Evolutionary conservation across 2,329 filamentous ascomycete genomes (phyloP).

Genomic region (Claviceps fusiformis): DNA sequence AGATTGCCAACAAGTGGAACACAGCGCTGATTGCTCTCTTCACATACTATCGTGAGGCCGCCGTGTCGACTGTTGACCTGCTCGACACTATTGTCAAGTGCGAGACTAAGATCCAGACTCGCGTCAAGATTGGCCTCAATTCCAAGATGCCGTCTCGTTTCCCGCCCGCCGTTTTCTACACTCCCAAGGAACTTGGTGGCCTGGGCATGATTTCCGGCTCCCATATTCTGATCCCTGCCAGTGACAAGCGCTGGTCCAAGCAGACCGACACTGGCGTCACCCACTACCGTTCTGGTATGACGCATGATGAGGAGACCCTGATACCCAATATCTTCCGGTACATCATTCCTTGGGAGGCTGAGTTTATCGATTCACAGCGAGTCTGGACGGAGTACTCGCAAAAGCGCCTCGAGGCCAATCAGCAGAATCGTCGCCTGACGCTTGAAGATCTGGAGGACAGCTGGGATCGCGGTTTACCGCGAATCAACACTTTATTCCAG

Average conservation of each 20-base stretch:
- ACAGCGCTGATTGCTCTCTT: constrained; percentile 93
- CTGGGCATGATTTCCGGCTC: constrained; percentile 98
- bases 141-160: constrained; percentile 99
- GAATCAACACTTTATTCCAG: constrained; percentile 98
- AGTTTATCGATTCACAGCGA: constrained; percentile 97
- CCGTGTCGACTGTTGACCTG: constrained; percentile 85
- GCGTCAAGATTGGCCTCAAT: constrained; percentile 96
- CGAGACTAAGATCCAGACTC: constrained; percentile 97
- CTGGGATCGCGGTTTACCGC: constrained; percentile 92
- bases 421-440: constrained; percentile 88
- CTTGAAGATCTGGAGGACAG: constrained; percentile 95
- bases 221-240: constrained; percentile 92
- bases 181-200: constrained; percentile 92
- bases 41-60: constrained; percentile 96
- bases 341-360: constrained; percentile 97
- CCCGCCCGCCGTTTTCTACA: constrained; percentile 96
- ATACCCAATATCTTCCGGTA: constrained; percentile 99
- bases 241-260: constrained; percentile 96
- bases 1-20: constrained; percentile 99
- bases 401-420: constrained; percentile 91
- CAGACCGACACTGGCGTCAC: constrained; percentile 96
- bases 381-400: constrained; percentile 99
- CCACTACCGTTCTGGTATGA: constrained; percentile 95
- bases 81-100: constrained; percentile 98
- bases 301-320: constrained; percentile 90